Percentiles rank a stretch among this genome's conserved stretches.
phyloP scores from a whole-genome alignment of 768 basidiomycete species.

The Leucocoprinus leucothites region DNA sequence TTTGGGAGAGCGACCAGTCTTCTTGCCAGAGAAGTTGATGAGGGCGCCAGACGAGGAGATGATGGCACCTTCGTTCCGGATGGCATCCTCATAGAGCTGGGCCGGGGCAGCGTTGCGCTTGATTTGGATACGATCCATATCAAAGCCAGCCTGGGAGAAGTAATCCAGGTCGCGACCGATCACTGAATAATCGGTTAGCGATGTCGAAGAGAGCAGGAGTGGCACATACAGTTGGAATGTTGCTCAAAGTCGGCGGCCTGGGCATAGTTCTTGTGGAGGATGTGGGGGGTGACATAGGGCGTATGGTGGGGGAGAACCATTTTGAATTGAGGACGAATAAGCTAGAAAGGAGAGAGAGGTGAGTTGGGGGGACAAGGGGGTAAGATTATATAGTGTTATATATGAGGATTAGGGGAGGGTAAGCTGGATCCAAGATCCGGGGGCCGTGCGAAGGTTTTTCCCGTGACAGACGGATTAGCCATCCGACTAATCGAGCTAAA shows the following conservation, averaged over 20 bases:
- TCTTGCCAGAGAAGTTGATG: conserved; percentile 99
- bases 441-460: conserved; percentile 10
- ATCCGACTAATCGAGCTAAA: neutral
- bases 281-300: conserved; percentile 86
- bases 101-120: conserved; percentile 92
- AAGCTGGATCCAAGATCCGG: conserved; percentile 20
- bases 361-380: conserved; percentile 15
- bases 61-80: conserved; percentile 98
- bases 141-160: conserved; percentile 99
- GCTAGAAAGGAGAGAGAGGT: conserved; percentile 11
- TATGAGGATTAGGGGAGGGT: conserved; percentile 15
- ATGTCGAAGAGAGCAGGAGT: conserved; percentile 6
- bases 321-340: conserved; percentile 23
- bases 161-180: conserved; percentile 92
- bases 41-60: conserved; percentile 94
- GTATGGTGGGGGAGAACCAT: conserved; percentile 74
- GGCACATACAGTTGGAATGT: conserved; percentile 51
- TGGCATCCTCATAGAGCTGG: conserved; percentile 94
- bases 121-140: conserved; percentile 96
- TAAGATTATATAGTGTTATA: conserved; percentile 7
- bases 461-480: neutral
- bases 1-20: conserved; percentile 96
- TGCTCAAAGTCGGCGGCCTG: conserved; percentile 67
- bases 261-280: conserved; percentile 84
- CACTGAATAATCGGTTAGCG: conserved; percentile 45